Evolutionary conservation across 805 yeast genomes (phyloP).

Genomic region (Suhomyces kilbournensis): DNA sequence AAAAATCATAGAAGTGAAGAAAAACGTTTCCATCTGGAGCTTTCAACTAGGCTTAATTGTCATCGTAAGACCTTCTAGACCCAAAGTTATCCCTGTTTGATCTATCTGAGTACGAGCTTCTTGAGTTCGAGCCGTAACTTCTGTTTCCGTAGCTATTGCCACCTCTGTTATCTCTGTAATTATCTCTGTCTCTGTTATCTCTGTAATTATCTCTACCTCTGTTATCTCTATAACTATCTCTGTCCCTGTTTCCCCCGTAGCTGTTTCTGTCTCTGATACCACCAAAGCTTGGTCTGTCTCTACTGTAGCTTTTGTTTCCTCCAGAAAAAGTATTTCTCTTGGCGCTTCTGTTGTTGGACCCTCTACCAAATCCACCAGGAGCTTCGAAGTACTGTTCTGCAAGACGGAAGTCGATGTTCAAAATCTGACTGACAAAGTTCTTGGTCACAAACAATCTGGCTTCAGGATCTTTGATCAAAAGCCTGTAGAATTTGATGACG

Average conservation of each 20-base stretch:
- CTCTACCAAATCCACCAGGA: conserved; percentile 24
- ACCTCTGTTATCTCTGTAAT: background rate
- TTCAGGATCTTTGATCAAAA: conserved; percentile 16
- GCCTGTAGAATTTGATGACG: conserved; percentile 24
- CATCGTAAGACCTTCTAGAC: background rate
- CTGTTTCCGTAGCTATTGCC: background rate
- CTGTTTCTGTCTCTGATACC: conserved; percentile 11
- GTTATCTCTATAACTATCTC: conserved; percentile 2
- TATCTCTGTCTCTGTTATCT: background rate
- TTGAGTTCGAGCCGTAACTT: background rate
- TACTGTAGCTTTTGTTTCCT: conserved; percentile 5
- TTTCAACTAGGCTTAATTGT: background rate
- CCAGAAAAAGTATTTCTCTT: conserved; percentile 9
- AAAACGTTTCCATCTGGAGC: background rate
- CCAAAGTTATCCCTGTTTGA: background rate
- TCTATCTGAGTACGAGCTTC: conserved; percentile 1
- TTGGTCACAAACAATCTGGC: conserved; percentile 12
- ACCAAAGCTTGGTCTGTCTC: background rate
- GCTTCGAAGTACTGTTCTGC: conserved; percentile 20
- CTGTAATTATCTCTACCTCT: background rate
- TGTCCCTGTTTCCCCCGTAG: conserved; percentile 1
- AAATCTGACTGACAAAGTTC: conserved; percentile 7
- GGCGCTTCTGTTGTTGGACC: conserved; percentile 8
- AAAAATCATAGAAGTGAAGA: background rate
- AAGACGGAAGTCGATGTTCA: conserved; percentile 3